These are phyloP conservation scores for Pythium scleroteichum DNA, from an alignment of 352 stramenopile species.

Conservation along the genomic window DNA sequence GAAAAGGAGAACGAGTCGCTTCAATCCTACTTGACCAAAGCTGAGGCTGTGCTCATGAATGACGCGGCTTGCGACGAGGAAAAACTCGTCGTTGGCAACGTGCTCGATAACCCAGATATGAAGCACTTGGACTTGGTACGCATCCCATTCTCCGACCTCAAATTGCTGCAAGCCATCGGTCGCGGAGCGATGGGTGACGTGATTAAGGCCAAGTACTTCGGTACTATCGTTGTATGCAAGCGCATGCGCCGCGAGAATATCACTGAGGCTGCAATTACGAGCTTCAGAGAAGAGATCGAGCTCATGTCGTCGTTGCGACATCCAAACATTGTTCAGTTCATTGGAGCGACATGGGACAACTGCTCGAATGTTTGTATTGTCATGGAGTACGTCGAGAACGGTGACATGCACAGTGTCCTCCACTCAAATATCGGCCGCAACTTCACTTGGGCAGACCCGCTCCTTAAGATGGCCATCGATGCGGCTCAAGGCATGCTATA, in stretches of 20 bases:
- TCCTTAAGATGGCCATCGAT: constrained; percentile 88
- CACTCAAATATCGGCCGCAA: constrained; percentile 77
- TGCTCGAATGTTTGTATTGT: constrained; percentile 88
- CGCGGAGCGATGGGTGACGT: constrained; percentile 83
- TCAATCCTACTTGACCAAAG: constrained; percentile 73
- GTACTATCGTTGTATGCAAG: constrained; percentile 88
- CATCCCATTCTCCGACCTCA: constrained; percentile 85
- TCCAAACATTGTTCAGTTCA: constrained; percentile 90
- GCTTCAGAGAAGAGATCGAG: constrained; percentile 85
- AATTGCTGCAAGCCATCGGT: constrained; percentile 78
- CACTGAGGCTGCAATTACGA: constrained; percentile 61
- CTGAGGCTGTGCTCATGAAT: constrained; percentile 84
- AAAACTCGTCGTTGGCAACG: constrained; percentile 62
- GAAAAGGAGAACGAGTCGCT: constrained; percentile 87
- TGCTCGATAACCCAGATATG: constrained; percentile 73
- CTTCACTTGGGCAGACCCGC: constrained; percentile 82
- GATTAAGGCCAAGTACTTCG: constrained; percentile 88
- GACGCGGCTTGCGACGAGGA: constrained; percentile 73
- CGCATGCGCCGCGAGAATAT: constrained; percentile 86
- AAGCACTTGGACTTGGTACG: constrained; percentile 75
- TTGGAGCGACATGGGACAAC: constrained; percentile 88
- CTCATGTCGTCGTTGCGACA: constrained; percentile 86
- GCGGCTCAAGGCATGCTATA: constrained; percentile 88
- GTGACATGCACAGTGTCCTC: constrained; percentile 85
- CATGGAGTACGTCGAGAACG: constrained; percentile 90